Evolutionary conservation across 2,329 filamentous ascomycete species (phyloP), one percentile per base, ranked within the genome.

Genomic region (Chaetoscypha palmicola): DNA sequence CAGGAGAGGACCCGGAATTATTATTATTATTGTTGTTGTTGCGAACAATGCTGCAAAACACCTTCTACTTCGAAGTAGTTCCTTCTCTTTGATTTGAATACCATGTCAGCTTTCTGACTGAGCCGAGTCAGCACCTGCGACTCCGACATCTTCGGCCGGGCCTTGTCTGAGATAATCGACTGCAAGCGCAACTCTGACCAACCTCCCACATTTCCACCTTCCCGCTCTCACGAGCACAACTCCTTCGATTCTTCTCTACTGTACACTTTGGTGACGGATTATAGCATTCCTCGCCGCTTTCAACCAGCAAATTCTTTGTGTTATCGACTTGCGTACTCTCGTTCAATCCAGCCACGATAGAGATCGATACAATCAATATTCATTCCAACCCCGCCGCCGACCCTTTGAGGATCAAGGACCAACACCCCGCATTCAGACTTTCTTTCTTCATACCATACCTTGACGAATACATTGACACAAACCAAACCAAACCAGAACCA

Each of bases 371-470:
- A 33, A 9, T 10, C 4, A 34, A 4, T 16, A 34, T 19, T 34
- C 32, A 34, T 34, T 34, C 32, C 32, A 34, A 34, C 32, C 32
- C 32, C 32, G 32, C 32, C 32, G 17, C 4, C 32, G 10, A 34
- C 32, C n/a, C 28, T 40, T 31, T 40, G 16, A 40, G 23, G 31
- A 17, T 31, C 8, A 5, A 23, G 28, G 19, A 8, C 10, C 38
- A 12, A 34, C 20, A 33, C 43, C 45, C 45, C 49, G 33, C 47
- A 40, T 52, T 39, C 21, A 33, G 24, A 14, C 36, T 10, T 38
- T 32, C 41, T 38, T 32, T 37, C 12, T 38, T 38, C 22, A 33
- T 17, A 17, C n/a, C 10, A 10, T 23, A 19, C 24, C 23, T 26
- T 16, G 23, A 16, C 39, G 20, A 30, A 17, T 30, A 20, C 28